A percentile compares a stretch with the other conserved stretches of the same genome.
These are phyloP conservation scores for Fusarium burgessii DNA, from an alignment of 2,329 filamentous ascomycete genomes.

Conservation along the genomic window DNA sequence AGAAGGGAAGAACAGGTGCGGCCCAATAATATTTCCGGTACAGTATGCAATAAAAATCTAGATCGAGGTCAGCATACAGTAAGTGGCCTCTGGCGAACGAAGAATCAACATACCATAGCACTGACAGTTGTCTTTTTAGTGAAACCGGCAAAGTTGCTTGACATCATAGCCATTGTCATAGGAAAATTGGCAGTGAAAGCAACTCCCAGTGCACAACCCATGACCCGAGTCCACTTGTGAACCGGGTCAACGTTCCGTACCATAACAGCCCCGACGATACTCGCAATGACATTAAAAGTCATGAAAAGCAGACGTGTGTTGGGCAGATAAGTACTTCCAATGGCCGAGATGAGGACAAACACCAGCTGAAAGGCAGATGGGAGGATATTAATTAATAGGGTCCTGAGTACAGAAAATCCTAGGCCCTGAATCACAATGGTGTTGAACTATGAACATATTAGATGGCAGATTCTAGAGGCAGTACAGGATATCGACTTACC, in stretches of 20 bases:
- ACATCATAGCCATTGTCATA: not conserved
- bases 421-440: not conserved
- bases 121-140: not conserved
- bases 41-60: not conserved
- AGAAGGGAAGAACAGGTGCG: not conserved
- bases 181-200: not conserved
- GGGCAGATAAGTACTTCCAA: not conserved
- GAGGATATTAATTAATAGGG: not conserved
- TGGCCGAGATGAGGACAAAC: not conserved
- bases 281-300: not conserved
- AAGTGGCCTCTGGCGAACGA: accelerated
- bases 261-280: not conserved
- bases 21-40: not conserved
- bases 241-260: not conserved
- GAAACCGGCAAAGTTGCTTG: not conserved
- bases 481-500: not conserved
- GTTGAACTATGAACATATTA: not conserved
- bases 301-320: not conserved
- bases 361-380: not conserved
- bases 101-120: not conserved
- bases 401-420: not conserved
- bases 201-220: not conserved
- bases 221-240: not conserved
- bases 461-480: too few species aligned
- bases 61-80: not conserved